Conservation (phyloP, 2,329 filamentous ascomycete species). For the Ophiocordyceps camponoti-saundersi region DNA sequence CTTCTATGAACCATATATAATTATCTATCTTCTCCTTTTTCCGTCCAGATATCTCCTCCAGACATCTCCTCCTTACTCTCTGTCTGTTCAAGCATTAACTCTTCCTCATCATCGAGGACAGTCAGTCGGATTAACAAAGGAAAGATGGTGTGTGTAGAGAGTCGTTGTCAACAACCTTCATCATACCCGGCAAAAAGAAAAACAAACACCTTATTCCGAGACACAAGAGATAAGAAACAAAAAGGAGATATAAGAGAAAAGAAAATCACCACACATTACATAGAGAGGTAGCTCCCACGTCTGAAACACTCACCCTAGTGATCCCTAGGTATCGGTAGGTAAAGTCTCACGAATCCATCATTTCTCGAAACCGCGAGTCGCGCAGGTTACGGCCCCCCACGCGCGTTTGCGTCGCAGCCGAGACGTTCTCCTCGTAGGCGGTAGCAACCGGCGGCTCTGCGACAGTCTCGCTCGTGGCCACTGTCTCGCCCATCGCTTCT, state of each 20-base stretch:
- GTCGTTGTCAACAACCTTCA: background rate
- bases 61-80: too few relatives aligned
- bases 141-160: too few relatives aligned
- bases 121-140: too few relatives aligned
- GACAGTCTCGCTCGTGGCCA: slow-evolving; percentile 6
- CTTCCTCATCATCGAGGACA: background rate
- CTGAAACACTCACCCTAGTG: background rate
- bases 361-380: slow-evolving; percentile 42
- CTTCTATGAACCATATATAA: background rate
- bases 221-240: background rate
- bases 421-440: background rate
- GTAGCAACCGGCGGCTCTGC: background rate
- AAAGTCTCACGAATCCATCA: slow-evolving; percentile 18
- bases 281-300: background rate
- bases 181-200: background rate
- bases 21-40: background rate
- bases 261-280: too few relatives aligned
- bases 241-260: background rate
- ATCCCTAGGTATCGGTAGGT: background rate
- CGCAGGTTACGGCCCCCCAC: slow-evolving; percentile 34
- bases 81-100: too few relatives aligned
- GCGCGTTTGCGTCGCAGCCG: slow-evolving; percentile 10
- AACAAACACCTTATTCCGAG: background rate
- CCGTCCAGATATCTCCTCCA: too few relatives aligned
- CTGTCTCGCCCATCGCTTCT: slow-evolving; percentile 14